These are phyloP conservation scores for Fraxinus ornus DNA, from an alignment of 305 asterid species.

Conservation along the genomic window DNA sequence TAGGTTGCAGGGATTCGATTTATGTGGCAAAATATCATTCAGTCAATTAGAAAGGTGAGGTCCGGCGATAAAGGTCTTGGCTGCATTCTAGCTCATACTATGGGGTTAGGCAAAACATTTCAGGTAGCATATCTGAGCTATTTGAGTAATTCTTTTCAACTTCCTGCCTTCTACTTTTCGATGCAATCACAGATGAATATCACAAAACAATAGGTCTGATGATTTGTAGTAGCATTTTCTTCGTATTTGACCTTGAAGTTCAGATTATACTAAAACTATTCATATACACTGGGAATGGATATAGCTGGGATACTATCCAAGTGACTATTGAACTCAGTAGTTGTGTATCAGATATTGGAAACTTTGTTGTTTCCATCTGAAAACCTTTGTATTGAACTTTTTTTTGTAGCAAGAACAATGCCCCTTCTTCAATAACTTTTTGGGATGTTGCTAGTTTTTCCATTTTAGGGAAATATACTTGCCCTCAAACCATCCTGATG, in stretches of 20 bases:
- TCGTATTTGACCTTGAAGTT: background rate
- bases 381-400: background rate
- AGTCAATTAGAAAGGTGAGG: slow-evolving; percentile 75
- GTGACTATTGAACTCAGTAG: slow-evolving; percentile 2
- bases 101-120: slow-evolving; percentile 98
- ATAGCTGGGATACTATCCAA: background rate
- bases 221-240: background rate
- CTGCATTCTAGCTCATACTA: slow-evolving; percentile 97
- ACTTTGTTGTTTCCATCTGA: slow-evolving; percentile 1
- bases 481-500: background rate
- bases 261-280: background rate
- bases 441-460: background rate
- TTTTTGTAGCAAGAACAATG: slow-evolving; percentile 11
- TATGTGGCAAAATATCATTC: slow-evolving; percentile 94
- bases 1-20: slow-evolving; percentile 93
- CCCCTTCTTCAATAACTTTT: background rate
- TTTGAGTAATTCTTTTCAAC: background rate
- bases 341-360: slow-evolving; percentile 5
- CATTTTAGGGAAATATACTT: background rate
- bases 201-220: slow-evolving; percentile 11
- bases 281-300: background rate
- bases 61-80: slow-evolving; percentile 98
- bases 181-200: slow-evolving; percentile 16
- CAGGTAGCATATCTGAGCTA: slow-evolving; percentile 63
- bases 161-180: slow-evolving; percentile 8